These are phyloP conservation scores for Solanum pennellii DNA, from an alignment of 257 asterid species.

Conservation along the genomic window DNA sequence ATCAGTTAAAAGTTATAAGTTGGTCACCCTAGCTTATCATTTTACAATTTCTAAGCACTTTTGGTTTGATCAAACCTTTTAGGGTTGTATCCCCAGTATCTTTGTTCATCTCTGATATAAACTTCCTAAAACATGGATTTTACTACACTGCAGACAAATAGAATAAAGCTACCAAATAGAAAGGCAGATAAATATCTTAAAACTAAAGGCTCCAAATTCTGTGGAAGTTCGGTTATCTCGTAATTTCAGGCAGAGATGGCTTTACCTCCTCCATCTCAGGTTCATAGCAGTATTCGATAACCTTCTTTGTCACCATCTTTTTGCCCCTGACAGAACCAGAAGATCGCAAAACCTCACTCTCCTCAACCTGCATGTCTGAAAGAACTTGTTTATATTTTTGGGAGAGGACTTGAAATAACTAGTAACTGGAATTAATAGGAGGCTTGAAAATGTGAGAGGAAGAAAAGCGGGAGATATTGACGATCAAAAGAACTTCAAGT, in stretches of 20 bases:
- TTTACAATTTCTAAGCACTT: too few relatives aligned
- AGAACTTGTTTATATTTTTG: background rate
- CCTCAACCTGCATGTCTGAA: constrained; percentile 43
- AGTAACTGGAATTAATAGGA: background rate
- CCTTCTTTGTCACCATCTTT: constrained; percentile 47
- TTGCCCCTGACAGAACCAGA: constrained; percentile 59
- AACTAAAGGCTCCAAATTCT: background rate
- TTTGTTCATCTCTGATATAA: background rate
- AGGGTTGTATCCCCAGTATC: background rate
- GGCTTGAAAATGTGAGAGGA: background rate
- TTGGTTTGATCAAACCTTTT: background rate
- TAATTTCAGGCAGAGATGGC: background rate
- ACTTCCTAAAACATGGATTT: background rate
- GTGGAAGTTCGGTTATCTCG: background rate
- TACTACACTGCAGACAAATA: background rate
- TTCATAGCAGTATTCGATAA: constrained; percentile 88
- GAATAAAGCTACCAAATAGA: background rate
- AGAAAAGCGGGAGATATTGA: background rate
- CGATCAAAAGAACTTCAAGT: background rate
- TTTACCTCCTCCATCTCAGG: constrained; percentile 99
- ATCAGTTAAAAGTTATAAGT: background rate
- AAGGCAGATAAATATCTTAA: background rate
- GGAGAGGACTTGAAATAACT: background rate
- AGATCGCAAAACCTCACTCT: constrained; percentile 46
- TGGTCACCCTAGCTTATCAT: background rate